A percentile compares a stretch with the other conserved stretches of the same genome.
Evolutionary conservation across 768 basidiomycete genomes (phyloP).

Genomic region (Collybia sordida): DNA sequence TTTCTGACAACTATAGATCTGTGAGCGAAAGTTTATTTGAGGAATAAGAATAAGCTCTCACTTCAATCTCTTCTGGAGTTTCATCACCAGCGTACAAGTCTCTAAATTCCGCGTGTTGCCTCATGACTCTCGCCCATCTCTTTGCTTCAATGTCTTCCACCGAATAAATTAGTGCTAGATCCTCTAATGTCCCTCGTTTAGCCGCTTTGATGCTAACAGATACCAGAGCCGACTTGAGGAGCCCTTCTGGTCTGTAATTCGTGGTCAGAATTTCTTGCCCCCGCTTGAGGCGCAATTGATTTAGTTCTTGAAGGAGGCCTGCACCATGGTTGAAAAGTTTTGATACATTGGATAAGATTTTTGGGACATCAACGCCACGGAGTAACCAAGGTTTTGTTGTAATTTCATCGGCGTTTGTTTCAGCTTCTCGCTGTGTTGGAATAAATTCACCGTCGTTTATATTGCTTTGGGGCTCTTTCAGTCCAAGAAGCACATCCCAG

Average conservation of each 20-base stretch:
- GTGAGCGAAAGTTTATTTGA: neutral
- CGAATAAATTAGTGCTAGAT: slow-evolving; percentile 72
- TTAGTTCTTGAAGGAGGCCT: slow-evolving; percentile 53
- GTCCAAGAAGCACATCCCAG: slow-evolving; percentile 71
- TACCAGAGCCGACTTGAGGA: slow-evolving; percentile 65
- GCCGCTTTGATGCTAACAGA: slow-evolving; percentile 62
- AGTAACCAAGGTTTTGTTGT: slow-evolving; percentile 64
- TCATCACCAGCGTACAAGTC: slow-evolving; percentile 20
- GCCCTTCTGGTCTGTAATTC: slow-evolving; percentile 33
- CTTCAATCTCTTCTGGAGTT: slow-evolving; percentile 27
- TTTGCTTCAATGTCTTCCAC: slow-evolving; percentile 54
- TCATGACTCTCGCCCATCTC: slow-evolving; percentile 42
- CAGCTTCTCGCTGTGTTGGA: slow-evolving; percentile 57
- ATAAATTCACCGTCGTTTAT: slow-evolving; percentile 36
- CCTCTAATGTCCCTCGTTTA: slow-evolving; percentile 69
- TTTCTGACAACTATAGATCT: slow-evolving; percentile 41
- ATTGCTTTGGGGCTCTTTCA: slow-evolving; percentile 22
- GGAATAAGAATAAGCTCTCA: neutral
- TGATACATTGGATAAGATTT: slow-evolving; percentile 42
- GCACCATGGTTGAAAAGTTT: slow-evolving; percentile 39
- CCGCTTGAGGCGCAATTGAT: slow-evolving; percentile 58
- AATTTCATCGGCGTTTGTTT: slow-evolving; percentile 10
- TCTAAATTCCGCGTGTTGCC: slow-evolving; percentile 6
- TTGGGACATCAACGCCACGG: slow-evolving; percentile 49
- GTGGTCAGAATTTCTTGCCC: slow-evolving; percentile 37